These are phyloP conservation scores for Lentinula aciculospora DNA, from an alignment of 768 basidiomycete species.

Conservation along the genomic window DNA sequence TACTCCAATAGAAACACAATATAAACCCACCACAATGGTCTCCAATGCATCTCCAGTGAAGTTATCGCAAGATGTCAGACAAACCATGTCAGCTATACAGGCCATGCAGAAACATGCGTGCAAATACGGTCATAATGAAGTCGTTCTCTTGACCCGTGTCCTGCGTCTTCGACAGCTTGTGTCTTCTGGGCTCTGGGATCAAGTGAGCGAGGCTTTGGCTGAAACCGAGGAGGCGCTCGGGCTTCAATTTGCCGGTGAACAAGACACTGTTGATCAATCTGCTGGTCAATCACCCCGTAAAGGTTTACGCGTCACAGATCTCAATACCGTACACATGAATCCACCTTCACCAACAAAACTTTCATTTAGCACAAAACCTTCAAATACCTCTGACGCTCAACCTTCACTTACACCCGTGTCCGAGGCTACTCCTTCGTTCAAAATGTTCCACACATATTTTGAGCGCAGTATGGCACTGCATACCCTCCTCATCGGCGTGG, in stretches of 20 bases:
- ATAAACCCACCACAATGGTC: conserved; percentile 22
- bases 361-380: background rate
- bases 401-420: background rate
- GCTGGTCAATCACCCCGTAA: conserved; percentile 1
- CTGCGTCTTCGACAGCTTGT: conserved; percentile 54
- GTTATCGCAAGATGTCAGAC: conserved; percentile 18
- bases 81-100: conserved; percentile 25
- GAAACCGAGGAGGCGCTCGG: conserved; percentile 46
- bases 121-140: conserved; percentile 29
- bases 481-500: conserved; percentile 53
- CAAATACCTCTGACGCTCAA: background rate
- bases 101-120: conserved; percentile 24
- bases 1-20: conserved; percentile 10
- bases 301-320: background rate
- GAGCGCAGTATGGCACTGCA: conserved; percentile 45
- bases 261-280: conserved; percentile 13
- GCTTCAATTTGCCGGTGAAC: conserved; percentile 21
- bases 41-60: conserved; percentile 8
- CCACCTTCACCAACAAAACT: conserved; percentile 6
- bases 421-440: conserved; percentile 11
- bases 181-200: conserved; percentile 47
- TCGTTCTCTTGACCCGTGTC: conserved; percentile 47
- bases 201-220: conserved; percentile 41
- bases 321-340: conserved; percentile 1
- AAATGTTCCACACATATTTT: conserved; percentile 18